phyloP scores from a whole-genome alignment of 164 flowering plant species.

The Houttuynia cordata region DNA sequence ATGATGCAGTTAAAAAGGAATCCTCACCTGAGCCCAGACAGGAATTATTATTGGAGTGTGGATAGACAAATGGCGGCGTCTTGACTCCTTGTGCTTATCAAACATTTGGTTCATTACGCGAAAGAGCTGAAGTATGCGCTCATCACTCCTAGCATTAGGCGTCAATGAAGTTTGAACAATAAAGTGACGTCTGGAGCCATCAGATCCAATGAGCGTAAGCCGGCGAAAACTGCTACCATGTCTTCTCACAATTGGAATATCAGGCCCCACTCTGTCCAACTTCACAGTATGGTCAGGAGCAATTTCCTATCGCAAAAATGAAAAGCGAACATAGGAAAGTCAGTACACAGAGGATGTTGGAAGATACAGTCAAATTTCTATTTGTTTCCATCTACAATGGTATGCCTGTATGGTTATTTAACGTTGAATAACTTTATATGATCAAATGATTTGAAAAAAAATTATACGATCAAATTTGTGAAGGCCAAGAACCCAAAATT shows the following conservation, averaged over 20 bases:
- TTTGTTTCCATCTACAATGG: too few species aligned
- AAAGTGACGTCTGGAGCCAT: slow-evolving; percentile 97
- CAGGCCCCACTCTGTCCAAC: slow-evolving; percentile 93
- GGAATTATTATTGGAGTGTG: slow-evolving; percentile 98
- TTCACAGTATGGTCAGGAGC: slow-evolving; percentile 98
- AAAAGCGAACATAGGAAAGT: neutral
- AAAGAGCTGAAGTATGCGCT: slow-evolving; percentile 92
- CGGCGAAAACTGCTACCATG: slow-evolving; percentile 99
- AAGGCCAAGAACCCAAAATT: neutral
- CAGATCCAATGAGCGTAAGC: slow-evolving; percentile 89
- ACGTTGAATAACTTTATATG: too few species aligned
- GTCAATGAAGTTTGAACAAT: slow-evolving; percentile 96
- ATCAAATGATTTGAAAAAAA: too few species aligned
- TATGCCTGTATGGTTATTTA: too few species aligned
- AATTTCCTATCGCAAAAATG: slow-evolving; percentile 48
- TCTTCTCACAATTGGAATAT: slow-evolving; percentile 88
- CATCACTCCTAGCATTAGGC: slow-evolving; percentile 98
- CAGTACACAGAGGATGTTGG: too few species aligned
- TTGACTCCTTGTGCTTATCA: slow-evolving; percentile 97
- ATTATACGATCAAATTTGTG: too few species aligned
- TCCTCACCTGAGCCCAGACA: slow-evolving; percentile 97
- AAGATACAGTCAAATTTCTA: too few species aligned
- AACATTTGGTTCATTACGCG: slow-evolving; percentile 97
- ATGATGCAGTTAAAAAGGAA: neutral
- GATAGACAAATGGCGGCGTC: slow-evolving; percentile 80